Evolutionary conservation across 345 rosid species (phyloP).

Genomic region (Moricandia arvensis): DNA sequence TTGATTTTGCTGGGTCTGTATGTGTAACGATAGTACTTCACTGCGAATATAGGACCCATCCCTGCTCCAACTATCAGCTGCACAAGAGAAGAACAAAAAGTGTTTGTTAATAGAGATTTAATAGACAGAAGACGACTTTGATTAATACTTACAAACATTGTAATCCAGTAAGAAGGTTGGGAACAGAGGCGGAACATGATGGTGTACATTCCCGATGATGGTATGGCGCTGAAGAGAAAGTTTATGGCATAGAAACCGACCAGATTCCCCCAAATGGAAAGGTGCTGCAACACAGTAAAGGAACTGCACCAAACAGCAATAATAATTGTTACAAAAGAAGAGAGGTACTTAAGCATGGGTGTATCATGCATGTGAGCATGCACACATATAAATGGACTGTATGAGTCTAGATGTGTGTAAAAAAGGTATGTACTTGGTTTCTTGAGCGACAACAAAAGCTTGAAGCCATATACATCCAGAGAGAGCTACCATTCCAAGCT

Average conservation of each 20-base stretch:
- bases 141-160: conserved; percentile 65
- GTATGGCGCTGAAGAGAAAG: conserved; percentile 80
- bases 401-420: too few relatives aligned
- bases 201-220: conserved; percentile 88
- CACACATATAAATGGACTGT: background rate
- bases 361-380: background rate
- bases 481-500: conserved; percentile 92
- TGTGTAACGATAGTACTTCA: conserved; percentile 81
- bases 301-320: conserved; percentile 56
- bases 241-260: conserved; percentile 73
- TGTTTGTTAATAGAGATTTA: background rate
- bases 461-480: conserved; percentile 99
- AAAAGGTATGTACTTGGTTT: conserved; percentile 71
- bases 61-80: conserved; percentile 91
- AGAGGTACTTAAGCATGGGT: background rate
- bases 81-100: conserved; percentile 31
- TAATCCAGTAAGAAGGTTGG: conserved; percentile 88
- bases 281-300: conserved; percentile 79
- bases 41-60: conserved; percentile 82
- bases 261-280: conserved; percentile 94
- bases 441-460: conserved; percentile 87
- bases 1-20: conserved; percentile 95
- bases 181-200: conserved; percentile 89
- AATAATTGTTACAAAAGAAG: background rate
- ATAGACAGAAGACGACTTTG: background rate